These are phyloP conservation scores for Hawksworthiomyces lignivorus DNA, from an alignment of 2,329 filamentous ascomycete species.

Conservation along the genomic window DNA sequence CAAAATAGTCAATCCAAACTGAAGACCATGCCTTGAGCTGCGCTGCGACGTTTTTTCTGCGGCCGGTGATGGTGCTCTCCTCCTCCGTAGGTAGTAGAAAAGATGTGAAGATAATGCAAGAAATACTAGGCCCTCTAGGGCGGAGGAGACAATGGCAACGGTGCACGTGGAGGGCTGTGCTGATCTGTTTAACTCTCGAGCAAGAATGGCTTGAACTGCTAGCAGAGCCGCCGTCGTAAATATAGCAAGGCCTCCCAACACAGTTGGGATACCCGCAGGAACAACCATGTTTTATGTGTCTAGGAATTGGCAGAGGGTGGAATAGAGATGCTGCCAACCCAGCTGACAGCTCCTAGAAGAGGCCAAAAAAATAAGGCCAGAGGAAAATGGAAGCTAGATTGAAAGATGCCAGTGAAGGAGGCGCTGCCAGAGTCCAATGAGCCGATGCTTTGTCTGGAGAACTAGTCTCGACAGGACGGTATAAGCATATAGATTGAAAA, in stretches of 20 bases:
- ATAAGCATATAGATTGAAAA: too few species aligned
- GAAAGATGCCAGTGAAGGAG: background rate
- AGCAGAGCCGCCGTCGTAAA: slow-evolving; percentile 32
- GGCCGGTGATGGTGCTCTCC: slow-evolving; percentile 10
- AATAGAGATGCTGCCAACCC: background rate
- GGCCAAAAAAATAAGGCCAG: background rate
- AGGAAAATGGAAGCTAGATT: slow-evolving; percentile 1
- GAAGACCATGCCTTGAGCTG: slow-evolving; percentile 19
- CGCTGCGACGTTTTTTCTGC: slow-evolving; percentile 5
- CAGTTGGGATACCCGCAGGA: slow-evolving; percentile 25
- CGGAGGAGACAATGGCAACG: slow-evolving; percentile 30
- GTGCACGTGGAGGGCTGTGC: slow-evolving; percentile 22
- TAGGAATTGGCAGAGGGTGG: background rate
- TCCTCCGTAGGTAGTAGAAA: slow-evolving; percentile 21
- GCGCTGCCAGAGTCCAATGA: background rate
- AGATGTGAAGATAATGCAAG: slow-evolving; percentile 26
- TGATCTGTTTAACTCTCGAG: slow-evolving; percentile 23
- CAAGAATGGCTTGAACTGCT: slow-evolving; percentile 33
- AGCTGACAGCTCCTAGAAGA: slow-evolving; percentile 4
- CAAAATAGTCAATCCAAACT: slow-evolving; percentile 31
- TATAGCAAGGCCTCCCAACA: slow-evolving; percentile 29
- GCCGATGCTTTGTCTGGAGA: too few species aligned
- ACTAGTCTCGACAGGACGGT: too few species aligned
- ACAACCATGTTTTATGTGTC: slow-evolving; percentile 32
- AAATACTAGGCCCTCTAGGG: slow-evolving; percentile 31